Evolutionary conservation across 106 monocot genomes (phyloP), one percentile per base, ranked within the genome.

Genomic region (Allium cepa): DNA sequence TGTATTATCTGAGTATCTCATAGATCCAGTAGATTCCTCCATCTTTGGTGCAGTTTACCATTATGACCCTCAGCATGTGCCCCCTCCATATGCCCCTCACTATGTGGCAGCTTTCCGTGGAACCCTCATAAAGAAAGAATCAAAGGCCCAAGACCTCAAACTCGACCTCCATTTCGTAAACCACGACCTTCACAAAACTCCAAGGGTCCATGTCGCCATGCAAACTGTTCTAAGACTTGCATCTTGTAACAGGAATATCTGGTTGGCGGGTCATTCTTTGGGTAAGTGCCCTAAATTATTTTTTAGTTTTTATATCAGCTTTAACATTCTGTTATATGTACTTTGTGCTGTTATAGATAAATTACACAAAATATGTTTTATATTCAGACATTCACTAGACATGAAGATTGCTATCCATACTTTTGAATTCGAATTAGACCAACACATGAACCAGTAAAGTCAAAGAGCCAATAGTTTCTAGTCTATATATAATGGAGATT

Each of bases 251-350:
- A 82, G 89, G 22, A 62, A 1, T 75, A 75, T 94, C 9, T 94
- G 94, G 94, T 46, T 94, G 67, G 75, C 90, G 7, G 90, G 94
- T 13, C 94, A 94, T 65, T 94, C 90, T 26, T 36, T 36, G 3
- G 36, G 36, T 36, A 36, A 36, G 36, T 36, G 36, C 36, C 36
- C 36, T 36, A 36, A 36, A 36, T 1, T 0, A 4, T 36, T 36
- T 36, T 36, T 36, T 4, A 36, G 36, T 36, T 36, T 36, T 36
- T 3, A 36, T 36, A 36, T 36, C 36, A 36, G 36, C 36, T 36
- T 36, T 36, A 36, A 36, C 5, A 36, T 36, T 36, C 22, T 22
- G 22, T 22, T 22, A 22, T 22, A 22, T 22, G 0, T 22, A 22
- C 22, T 36, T 36, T 36, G 5, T 1, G 5, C 36, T 36, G 36